These are phyloP conservation scores for Phylloporus rhodoxanthus DNA, from an alignment of 768 basidiomycete genomes.

Conservation along the genomic window DNA sequence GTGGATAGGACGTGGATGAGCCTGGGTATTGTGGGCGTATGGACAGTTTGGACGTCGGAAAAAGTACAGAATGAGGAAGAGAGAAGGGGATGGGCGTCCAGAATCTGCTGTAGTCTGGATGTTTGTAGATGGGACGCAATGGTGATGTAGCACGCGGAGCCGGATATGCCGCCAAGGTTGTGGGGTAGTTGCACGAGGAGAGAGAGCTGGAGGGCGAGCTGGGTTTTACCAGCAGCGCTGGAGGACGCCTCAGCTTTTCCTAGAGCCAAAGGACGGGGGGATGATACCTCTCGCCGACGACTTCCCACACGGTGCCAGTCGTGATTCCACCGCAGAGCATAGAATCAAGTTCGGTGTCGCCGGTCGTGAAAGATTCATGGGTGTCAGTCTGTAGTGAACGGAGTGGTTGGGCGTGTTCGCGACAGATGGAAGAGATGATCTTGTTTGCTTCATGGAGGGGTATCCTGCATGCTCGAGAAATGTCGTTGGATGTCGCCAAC, in stretches of 20 bases:
- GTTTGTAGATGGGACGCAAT: constrained; percentile 68
- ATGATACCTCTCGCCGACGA: constrained; percentile 79
- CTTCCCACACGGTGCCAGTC: constrained; percentile 79
- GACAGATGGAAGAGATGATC: constrained; percentile 48
- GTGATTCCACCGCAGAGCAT: constrained; percentile 74
- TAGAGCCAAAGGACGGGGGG: background rate
- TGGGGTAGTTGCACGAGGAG: constrained; percentile 69
- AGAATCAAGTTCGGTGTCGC: constrained; percentile 62
- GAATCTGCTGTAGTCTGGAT: constrained; percentile 59
- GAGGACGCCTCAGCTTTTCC: constrained; percentile 3
- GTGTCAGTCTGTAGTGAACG: constrained; percentile 37
- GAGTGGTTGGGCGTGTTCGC: constrained; percentile 36
- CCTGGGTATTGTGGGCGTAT: constrained; percentile 47
- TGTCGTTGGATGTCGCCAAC: constrained; percentile 42
- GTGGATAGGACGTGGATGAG: constrained; percentile 52
- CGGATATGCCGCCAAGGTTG: constrained; percentile 51
- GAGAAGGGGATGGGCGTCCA: constrained; percentile 44
- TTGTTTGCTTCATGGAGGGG: constrained; percentile 43
- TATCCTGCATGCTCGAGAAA: constrained; percentile 52
- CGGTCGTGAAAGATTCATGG: constrained; percentile 59
- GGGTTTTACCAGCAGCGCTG: constrained; percentile 94
- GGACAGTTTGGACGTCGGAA: constrained; percentile 56
- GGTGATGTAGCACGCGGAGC: constrained; percentile 73
- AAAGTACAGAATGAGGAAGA: constrained; percentile 42
- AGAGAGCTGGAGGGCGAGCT: constrained; percentile 80